Evolutionary conservation across 2,329 filamentous ascomycete genomes (phyloP).

Genomic region (Calcarisporium arbuscula): DNA sequence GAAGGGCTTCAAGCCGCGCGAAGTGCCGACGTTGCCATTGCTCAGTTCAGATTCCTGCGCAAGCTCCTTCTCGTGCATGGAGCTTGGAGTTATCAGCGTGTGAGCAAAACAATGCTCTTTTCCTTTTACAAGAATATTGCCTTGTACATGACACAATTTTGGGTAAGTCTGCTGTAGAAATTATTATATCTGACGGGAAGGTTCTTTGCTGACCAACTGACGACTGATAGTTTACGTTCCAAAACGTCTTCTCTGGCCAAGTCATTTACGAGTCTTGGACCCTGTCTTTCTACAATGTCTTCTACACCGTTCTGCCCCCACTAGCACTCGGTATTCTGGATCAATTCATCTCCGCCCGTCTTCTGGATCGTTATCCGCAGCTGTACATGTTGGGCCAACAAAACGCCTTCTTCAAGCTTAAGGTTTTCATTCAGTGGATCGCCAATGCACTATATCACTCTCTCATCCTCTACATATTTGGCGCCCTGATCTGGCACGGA

Average conservation of each 20-base stretch:
- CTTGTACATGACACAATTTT: conserved; percentile 98
- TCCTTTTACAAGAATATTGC: conserved; percentile 99
- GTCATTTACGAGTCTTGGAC: conserved; percentile 99
- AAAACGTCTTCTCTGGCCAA: conserved; percentile 95
- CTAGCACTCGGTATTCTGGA: conserved; percentile 95
- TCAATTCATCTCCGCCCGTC: conserved; percentile 89
- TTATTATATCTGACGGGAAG: not conserved
- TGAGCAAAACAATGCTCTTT: conserved; percentile 95
- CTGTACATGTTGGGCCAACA: conserved; percentile 90
- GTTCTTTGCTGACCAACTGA: not conserved
- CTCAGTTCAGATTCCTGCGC: conserved; percentile 88
- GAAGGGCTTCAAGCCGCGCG: conserved; percentile 95
- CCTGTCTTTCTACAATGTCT: conserved; percentile 97
- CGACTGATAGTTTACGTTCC: conserved; percentile 74
- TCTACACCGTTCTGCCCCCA: conserved; percentile 91
- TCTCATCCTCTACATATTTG: conserved; percentile 81
- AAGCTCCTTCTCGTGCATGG: conserved; percentile 94
- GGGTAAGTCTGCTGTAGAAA: conserved; percentile 54
- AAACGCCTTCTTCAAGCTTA: conserved; percentile 87
- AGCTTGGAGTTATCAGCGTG: conserved; percentile 94
- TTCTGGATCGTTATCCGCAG: conserved; percentile 93
- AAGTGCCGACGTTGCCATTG: conserved; percentile 92
- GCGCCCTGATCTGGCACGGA: conserved; percentile 71
- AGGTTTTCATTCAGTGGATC: conserved; percentile 91
- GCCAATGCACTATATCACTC: conserved; percentile 94